These are phyloP conservation scores for Cutaneotrichosporon sp. DNA, from an alignment of 1,284 basidiomycete genomes.

Conservation along the genomic window DNA sequence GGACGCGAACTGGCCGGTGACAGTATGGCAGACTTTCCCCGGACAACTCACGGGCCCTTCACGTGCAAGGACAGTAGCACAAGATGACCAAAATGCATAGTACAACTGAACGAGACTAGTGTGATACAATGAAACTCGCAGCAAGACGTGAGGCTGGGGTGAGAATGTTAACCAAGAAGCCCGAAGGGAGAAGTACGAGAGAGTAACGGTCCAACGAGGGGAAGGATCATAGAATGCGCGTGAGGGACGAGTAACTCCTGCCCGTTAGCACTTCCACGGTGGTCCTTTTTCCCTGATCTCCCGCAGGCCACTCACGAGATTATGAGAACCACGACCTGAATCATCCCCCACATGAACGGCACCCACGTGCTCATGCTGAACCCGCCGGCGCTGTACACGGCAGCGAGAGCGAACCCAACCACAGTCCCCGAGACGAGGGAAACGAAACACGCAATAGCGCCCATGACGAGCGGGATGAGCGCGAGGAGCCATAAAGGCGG, in stretches of 20 bases:
- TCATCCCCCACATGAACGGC: conserved; percentile 68
- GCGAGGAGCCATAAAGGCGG: conserved; percentile 39
- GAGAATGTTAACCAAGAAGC: too few species aligned
- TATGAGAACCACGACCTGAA: conserved; percentile 63
- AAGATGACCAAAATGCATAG: neutral
- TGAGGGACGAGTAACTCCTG: conserved; percentile 42
- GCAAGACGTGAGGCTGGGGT: too few species aligned
- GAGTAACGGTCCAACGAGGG: too few species aligned
- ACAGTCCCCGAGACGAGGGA: conserved; percentile 66
- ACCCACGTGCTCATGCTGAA: conserved; percentile 84
- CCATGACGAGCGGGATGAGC: conserved; percentile 30
- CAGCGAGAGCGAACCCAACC: conserved; percentile 64
- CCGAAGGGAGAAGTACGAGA: too few species aligned
- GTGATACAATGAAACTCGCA: too few species aligned
- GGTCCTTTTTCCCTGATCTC: neutral
- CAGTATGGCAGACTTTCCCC: too few species aligned
- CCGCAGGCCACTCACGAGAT: conserved; percentile 46
- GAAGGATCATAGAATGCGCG: conserved; percentile 30
- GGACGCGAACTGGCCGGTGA: too few species aligned
- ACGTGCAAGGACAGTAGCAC: too few species aligned
- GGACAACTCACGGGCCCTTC: too few species aligned
- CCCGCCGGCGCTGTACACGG: conserved; percentile 61
- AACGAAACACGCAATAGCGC: conserved; percentile 56
- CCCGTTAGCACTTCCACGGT: neutral
- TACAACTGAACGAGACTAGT: neutral